Base-by-base conservation (phyloP, 1,284 basidiomycete species). In the Cystobasidiaceae sp. region DNA sequence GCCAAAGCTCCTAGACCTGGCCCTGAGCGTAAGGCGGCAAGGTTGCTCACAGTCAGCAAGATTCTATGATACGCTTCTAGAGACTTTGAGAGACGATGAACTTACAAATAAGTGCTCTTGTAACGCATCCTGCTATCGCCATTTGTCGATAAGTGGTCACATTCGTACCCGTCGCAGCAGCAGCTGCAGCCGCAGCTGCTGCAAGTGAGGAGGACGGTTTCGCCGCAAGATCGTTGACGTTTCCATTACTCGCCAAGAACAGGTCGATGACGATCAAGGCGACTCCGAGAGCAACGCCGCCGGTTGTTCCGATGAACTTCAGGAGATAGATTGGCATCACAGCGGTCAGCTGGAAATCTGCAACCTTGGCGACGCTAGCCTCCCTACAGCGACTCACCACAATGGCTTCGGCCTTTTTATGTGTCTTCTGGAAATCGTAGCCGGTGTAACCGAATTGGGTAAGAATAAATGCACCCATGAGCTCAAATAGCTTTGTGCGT, bases 401-500 rank as follows among this genome's bases (percentile, higher is more conserved):
- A 6, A 64, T 46, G 23, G 61, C 61, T 27, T 56, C 32, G 23
- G 52, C 52, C 17, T 46, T 48, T 32, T 48, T 44, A 32, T 64
- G 61, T 15, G 61, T 64, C 19, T n/a, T n/a, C 28, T 49, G 15
- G 44, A 64, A 64, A 33, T 64, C 61, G 25, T 27, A 48, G 9
- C 51, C 52, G 25, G 44, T 34, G 27, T 56, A 64, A 19, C 48
- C 30, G 11, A 51, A 19, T 39, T 55, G 61, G 17, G 51, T 54
- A 4, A 64, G 43, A 2, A 64, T 32, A 34, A 64, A 64, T 15
- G 33, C 39, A 17, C 61, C 61, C 44, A 64, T 19, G 43, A 64
- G 51, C 52, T 64, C 61, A 28, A 64, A 64, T 5, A 64, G 13
- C 60, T 62, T 23, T 9, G 48, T 39, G 37, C n/a, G n/a, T 8